Conservation (phyloP, 108 stramenopile species). For the Schizochytrium sp. region DNA sequence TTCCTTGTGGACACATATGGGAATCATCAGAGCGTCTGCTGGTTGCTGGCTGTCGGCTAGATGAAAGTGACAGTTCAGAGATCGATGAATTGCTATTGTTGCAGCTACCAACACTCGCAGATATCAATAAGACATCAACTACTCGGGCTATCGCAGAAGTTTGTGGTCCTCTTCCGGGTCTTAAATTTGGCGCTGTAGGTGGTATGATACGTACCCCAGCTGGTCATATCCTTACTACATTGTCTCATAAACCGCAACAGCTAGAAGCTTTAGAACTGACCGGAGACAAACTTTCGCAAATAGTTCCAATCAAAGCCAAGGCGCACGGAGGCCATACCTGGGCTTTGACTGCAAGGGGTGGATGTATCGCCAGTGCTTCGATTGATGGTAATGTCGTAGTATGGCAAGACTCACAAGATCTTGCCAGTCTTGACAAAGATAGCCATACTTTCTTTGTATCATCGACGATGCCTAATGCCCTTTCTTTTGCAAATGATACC, state of each 20-base stretch:
- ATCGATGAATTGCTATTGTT: background rate
- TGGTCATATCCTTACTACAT: background rate
- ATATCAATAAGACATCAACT: background rate
- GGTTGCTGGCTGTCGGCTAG: background rate
- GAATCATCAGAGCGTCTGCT: background rate
- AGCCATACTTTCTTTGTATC: background rate
- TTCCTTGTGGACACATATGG: background rate
- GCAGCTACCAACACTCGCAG: background rate
- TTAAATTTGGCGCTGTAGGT: background rate
- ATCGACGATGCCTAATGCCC: too few relatives aligned
- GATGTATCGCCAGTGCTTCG: background rate
- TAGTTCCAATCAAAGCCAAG: background rate
- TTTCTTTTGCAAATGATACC: conserved; percentile 32
- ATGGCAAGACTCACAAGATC: conserved; percentile 13
- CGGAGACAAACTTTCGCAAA: background rate
- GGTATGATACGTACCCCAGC: background rate
- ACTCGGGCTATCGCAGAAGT: background rate
- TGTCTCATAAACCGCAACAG: background rate
- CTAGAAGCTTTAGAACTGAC: background rate
- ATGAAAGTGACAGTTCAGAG: background rate
- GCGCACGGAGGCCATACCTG: conserved; percentile 18
- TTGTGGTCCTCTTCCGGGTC: background rate
- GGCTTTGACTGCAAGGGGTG: background rate
- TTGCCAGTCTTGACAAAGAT: background rate
- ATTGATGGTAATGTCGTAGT: background rate